Conservation (phyloP, 2,329 filamentous ascomycete genomes). For the Colletotrichum sp. region DNA sequence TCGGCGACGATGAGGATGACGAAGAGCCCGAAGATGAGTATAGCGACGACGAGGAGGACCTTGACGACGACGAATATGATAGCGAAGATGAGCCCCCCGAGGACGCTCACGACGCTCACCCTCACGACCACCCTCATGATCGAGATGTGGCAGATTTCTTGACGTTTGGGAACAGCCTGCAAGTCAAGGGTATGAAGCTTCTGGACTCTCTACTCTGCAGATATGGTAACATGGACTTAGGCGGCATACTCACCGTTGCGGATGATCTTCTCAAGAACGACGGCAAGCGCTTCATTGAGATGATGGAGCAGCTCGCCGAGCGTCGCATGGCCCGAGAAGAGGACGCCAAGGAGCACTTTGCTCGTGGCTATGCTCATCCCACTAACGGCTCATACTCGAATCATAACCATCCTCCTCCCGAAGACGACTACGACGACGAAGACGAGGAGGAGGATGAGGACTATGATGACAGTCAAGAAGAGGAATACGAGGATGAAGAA, state of each 20-base stretch:
- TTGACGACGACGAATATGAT: slow-evolving; percentile 55
- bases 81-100: slow-evolving; percentile 72
- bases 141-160: slow-evolving; percentile 85
- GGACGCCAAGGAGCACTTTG: slow-evolving; percentile 74
- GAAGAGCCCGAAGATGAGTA: slow-evolving; percentile 62
- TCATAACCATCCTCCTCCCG: slow-evolving; percentile 78
- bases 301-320: slow-evolving; percentile 99
- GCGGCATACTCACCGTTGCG: slow-evolving; percentile 97
- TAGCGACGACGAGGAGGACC: slow-evolving; percentile 56
- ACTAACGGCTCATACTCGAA: slow-evolving; percentile 64
- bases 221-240: slow-evolving; percentile 63
- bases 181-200: slow-evolving; percentile 77
- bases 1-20: slow-evolving; percentile 59
- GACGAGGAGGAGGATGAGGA: slow-evolving; percentile 61
- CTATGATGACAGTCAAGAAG: slow-evolving; percentile 59
- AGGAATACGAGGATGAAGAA: slow-evolving; percentile 67
- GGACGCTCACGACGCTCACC: slow-evolving; percentile 54
- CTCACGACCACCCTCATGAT: slow-evolving; percentile 53
- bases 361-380: slow-evolving; percentile 60
- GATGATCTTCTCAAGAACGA: slow-evolving; percentile 99
- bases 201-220: slow-evolving; percentile 47
- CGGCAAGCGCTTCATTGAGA: slow-evolving; percentile 99
- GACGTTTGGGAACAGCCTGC: slow-evolving; percentile 96
- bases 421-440: slow-evolving; percentile 76
- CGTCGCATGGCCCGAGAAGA: slow-evolving; percentile 96